Conservation (phyloP, 2,329 filamentous ascomycete genomes). For the Corynespora cassiicola region DNA sequence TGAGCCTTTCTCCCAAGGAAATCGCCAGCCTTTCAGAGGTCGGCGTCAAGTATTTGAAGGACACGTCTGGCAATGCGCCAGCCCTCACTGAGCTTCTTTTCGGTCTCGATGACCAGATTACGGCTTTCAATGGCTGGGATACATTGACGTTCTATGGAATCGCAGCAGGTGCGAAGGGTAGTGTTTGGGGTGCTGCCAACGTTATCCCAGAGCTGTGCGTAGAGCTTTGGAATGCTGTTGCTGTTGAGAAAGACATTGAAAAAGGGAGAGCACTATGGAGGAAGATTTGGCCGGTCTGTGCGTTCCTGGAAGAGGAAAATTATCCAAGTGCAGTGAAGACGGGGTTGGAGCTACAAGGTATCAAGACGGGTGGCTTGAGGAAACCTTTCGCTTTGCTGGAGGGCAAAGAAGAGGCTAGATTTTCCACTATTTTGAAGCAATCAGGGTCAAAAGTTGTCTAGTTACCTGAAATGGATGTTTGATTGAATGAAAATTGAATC, state of each 20-base stretch:
- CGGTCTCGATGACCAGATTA: slow-evolving; percentile 49
- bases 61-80: slow-evolving; percentile 60
- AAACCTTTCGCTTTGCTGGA: slow-evolving; percentile 56
- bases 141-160: slow-evolving; percentile 61
- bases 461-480: too few relatives aligned
- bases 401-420: slow-evolving; percentile 40
- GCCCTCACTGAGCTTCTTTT: slow-evolving; percentile 59
- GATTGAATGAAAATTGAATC: too few relatives aligned
- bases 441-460: too few relatives aligned
- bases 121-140: slow-evolving; percentile 61
- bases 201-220: slow-evolving; percentile 58
- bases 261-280: slow-evolving; percentile 55
- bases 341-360: slow-evolving; percentile 55
- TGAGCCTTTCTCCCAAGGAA: slow-evolving; percentile 50
- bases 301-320: slow-evolving; percentile 57
- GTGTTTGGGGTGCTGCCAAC: slow-evolving; percentile 60
- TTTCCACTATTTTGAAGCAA: too few relatives aligned
- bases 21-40: slow-evolving; percentile 53
- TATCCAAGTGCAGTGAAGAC: slow-evolving; percentile 59
- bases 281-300: slow-evolving; percentile 59
- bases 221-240: slow-evolving; percentile 56
- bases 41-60: slow-evolving; percentile 59
- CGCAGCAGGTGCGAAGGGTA: slow-evolving; percentile 57
- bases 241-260: slow-evolving; percentile 51
- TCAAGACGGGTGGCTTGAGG: slow-evolving; percentile 55